Percentiles rank a stretch among this genome's conserved stretches.
Evolutionary conservation across 2,329 filamentous ascomycete genomes (phyloP).

Genomic region (Ophiostoma novo-ulmi): DNA sequence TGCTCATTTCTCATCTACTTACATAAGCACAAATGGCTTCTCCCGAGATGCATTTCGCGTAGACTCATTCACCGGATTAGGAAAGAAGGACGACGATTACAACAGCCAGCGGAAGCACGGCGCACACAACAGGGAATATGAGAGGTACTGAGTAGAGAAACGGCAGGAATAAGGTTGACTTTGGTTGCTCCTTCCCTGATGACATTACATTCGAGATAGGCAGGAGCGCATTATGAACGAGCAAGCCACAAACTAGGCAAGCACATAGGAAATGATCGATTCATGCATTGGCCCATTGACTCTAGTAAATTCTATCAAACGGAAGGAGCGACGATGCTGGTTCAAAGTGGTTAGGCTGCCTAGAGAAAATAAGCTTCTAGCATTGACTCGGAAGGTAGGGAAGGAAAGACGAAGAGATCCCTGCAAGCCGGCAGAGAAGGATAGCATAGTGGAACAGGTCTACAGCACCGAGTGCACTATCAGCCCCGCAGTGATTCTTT

Average conservation of each 20-base stretch:
- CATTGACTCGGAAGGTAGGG: background rate
- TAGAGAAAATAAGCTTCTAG: conserved; percentile 11
- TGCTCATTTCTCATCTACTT: background rate
- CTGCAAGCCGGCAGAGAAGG: conserved; percentile 10
- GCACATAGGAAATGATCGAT: too few relatives aligned
- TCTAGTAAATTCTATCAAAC: background rate
- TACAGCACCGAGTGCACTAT: background rate
- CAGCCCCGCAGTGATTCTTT: background rate
- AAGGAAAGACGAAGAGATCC: background rate
- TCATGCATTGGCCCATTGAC: background rate
- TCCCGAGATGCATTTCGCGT: background rate
- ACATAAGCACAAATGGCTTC: background rate
- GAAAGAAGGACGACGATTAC: background rate
- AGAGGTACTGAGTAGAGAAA: background rate
- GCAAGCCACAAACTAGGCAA: too few relatives aligned
- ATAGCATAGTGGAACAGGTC: background rate
- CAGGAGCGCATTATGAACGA: too few relatives aligned
- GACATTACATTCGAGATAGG: too few relatives aligned
- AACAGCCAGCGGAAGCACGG: background rate
- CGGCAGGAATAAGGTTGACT: background rate
- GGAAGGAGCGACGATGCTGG: background rate
- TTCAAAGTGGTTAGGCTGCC: background rate
- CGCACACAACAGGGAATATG: background rate
- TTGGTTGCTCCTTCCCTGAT: background rate
- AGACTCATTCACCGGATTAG: background rate